A percentile compares a stretch with the other conserved stretches of the same genome.
These are phyloP conservation scores for Ophiostoma piceae DNA, from an alignment of 2,329 filamentous ascomycete genomes.

Conservation along the genomic window DNA sequence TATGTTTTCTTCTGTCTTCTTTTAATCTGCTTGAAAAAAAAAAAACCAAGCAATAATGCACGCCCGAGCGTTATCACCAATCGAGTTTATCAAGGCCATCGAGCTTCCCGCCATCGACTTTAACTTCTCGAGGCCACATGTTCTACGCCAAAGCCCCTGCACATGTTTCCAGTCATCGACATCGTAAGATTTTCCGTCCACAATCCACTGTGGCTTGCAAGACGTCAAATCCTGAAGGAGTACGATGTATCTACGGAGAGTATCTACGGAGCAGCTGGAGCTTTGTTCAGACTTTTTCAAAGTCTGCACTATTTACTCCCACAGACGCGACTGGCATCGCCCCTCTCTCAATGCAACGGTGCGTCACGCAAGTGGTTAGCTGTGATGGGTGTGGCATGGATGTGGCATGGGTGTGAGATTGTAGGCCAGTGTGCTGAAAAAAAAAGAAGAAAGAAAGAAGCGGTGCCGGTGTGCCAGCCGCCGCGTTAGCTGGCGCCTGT, in stretches of 20 bases:
- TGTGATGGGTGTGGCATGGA: slow-evolving; percentile 1
- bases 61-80: not conserved
- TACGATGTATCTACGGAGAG: too few species aligned
- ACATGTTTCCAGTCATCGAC: slow-evolving; percentile 1
- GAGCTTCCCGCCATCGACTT: not conserved
- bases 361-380: slow-evolving; percentile 4
- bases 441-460: not conserved
- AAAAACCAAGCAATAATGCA: too few species aligned
- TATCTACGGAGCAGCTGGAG: not conserved
- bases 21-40: not conserved
- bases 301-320: not conserved
- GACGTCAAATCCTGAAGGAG: not conserved
- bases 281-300: too few species aligned
- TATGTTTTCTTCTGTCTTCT: not conserved
- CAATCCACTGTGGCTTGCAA: slow-evolving; percentile 1
- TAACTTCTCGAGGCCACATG: not conserved
- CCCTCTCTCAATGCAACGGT: slow-evolving; percentile 11
- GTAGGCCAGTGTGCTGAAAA: not conserved
- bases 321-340: not conserved
- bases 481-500: slow-evolving; percentile 2
- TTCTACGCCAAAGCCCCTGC: not conserved
- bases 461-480: not conserved
- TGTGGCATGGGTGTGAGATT: slow-evolving; percentile 4
- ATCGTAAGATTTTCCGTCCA: slow-evolving; percentile 1
- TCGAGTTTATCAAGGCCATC: not conserved